Base-by-base conservation (phyloP, 2,329 filamentous ascomycete species). In the Lachnum nothofagi region DNA sequence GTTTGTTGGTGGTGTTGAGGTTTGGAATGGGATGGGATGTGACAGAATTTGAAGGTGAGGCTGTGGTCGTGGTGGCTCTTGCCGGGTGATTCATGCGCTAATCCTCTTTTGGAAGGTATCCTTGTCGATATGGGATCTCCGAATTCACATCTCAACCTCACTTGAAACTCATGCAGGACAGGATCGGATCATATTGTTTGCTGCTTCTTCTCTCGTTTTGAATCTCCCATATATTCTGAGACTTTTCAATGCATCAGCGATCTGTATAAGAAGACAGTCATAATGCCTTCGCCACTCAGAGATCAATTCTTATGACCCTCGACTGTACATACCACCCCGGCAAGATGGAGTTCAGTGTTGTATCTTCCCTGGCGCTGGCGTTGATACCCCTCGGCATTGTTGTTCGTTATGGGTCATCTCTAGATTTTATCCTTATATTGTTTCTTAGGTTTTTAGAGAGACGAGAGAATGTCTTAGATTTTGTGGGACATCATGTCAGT, bases 401-500 rank as follows among this genome's bases (percentile, higher is more conserved):
- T 22, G 22, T 24, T 22, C n/a, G 12, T 25, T 47, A 25, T 23
- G 25, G 40, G 12, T 39, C 33, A 17, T 35, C n/a, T 6, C 5
- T 9, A 16, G 34, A 43, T 12, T 19, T 51, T 9, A 8, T 35
- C 29, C 24, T 53, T n/a, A 27, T 57, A 2, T 38, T 24, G 20
- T 27, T 17, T 16, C 44, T 59, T 16, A 24, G n/a, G 3, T 2
- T 52, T 22, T 34, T 48, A 22, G 43, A 27, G 20, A 52, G 54
- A 16, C 49, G 51, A 52, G 23, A 48, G 7, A 14, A 19, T 12
- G 14, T 55, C 14, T 31, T 31, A 9, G 10, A 42, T 16, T 27
- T 54, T n/a, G 9, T 46, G 6, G 22, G 38, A 10, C 19, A 17
- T 27, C 50, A 49, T 43, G 20, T 58, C 38, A 50, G 49, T 39